Conservation (phyloP, 305 asterid species). For the Fraxinus xanthoxyloides region DNA sequence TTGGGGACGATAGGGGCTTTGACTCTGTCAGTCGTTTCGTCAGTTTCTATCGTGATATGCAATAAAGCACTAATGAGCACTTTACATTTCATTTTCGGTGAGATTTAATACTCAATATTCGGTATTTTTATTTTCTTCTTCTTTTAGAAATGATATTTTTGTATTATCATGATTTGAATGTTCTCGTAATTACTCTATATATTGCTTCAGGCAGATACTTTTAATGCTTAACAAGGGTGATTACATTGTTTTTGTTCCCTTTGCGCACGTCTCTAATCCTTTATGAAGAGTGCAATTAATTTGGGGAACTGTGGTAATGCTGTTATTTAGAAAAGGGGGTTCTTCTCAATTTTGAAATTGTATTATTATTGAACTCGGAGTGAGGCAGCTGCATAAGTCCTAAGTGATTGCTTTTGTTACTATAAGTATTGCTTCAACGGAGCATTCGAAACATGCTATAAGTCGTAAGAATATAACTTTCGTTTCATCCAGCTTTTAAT, state of each 20-base stretch:
- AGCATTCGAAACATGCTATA: neutral
- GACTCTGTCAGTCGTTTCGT: conserved; percentile 81
- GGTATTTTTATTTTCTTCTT: neutral
- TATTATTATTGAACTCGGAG: neutral
- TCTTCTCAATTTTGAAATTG: neutral
- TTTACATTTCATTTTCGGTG: conserved; percentile 78
- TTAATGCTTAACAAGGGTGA: neutral
- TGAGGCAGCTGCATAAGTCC: neutral
- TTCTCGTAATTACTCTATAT: neutral
- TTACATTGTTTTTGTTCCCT: neutral
- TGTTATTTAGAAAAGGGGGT: neutral
- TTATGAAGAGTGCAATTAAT: neutral
- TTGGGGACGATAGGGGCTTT: conserved; percentile 89
- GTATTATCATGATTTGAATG: neutral
- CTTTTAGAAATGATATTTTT: neutral
- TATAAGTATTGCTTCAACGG: neutral
- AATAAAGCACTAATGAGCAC: conserved; percentile 90
- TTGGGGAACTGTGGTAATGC: neutral
- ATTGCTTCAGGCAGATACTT: neutral
- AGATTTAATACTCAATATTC: conserved; percentile 7
- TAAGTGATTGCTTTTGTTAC: neutral
- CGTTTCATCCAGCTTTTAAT: neutral
- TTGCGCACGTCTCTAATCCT: neutral
- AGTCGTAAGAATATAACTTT: neutral
- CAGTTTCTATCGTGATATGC: conserved; percentile 88